phyloP scores from a whole-genome alignment of 306 rosid genomes.

The Prunus kanzakura region DNA sequence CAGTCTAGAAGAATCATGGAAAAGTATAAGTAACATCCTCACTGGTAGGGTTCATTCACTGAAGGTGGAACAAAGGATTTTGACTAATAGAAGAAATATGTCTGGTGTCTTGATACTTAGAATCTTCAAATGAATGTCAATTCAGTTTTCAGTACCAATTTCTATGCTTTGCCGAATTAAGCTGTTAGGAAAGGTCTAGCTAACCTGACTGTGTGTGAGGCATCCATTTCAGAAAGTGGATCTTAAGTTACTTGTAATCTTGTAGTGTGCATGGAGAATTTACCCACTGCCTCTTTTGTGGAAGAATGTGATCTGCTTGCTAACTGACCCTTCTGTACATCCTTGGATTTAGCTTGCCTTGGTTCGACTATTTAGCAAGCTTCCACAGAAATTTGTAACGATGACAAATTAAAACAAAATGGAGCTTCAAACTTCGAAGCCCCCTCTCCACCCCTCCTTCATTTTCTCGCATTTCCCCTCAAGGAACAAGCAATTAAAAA shows the following conservation, averaged over 20 bases:
- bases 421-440: too few species aligned
- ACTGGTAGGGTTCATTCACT: slow-evolving; percentile 12
- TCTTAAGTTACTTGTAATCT: neutral
- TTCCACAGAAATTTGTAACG: too few species aligned
- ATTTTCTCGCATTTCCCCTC: too few species aligned
- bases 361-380: too few species aligned
- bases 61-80: neutral
- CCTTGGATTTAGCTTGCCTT: too few species aligned
- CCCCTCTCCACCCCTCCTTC: too few species aligned
- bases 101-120: neutral
- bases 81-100: neutral
- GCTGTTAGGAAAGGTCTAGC: neutral
- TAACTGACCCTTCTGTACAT: too few species aligned
- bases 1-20: slow-evolving; percentile 92
- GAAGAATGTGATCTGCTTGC: too few species aligned
- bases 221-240: neutral
- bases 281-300: neutral
- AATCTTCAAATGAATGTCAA: neutral
- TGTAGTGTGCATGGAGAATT: neutral
- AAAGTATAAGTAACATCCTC: slow-evolving; percentile 65
- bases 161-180: neutral
- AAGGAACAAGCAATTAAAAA: too few species aligned
- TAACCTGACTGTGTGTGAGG: neutral
- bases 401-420: too few species aligned
- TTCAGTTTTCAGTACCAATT: neutral